These are phyloP conservation scores for Celoporthe dispersa DNA, from an alignment of 2,329 filamentous ascomycete species.

Conservation along the genomic window DNA sequence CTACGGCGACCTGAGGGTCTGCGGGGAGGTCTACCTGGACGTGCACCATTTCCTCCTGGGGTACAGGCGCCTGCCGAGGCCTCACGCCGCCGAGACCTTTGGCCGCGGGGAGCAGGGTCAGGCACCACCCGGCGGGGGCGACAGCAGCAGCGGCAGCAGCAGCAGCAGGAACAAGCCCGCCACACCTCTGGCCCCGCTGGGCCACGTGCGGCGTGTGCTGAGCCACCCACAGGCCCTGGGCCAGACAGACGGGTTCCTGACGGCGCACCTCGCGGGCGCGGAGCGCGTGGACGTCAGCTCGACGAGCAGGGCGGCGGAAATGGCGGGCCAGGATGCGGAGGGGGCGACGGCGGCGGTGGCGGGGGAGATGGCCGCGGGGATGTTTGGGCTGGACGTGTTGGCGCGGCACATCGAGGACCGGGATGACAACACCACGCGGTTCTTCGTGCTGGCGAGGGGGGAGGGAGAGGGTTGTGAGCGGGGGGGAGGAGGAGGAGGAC, in stretches of 20 bases:
- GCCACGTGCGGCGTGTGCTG: constrained; percentile 76
- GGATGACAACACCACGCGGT: constrained; percentile 77
- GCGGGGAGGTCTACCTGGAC: constrained; percentile 82
- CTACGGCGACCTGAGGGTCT: constrained; percentile 74
- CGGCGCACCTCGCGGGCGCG: constrained; percentile 69
- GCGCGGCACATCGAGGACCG: constrained; percentile 73
- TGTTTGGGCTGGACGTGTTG: constrained; percentile 71
- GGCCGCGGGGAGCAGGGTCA: constrained; percentile 21
- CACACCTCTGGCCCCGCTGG: constrained; percentile 55
- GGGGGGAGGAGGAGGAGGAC: constrained; percentile 4
- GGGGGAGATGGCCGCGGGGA: constrained; percentile 71
- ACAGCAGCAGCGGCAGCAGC: constrained; percentile 35
- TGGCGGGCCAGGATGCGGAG: constrained; percentile 64
- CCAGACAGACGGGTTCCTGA: constrained; percentile 81
- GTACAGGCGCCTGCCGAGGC: constrained; percentile 31
- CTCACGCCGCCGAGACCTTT: neutral
- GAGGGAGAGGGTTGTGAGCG: neutral
- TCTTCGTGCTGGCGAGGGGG: constrained; percentile 64
- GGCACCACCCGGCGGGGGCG: constrained; percentile 32
- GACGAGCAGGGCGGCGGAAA: constrained; percentile 82
- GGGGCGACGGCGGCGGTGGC: constrained; percentile 77
- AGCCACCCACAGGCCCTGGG: constrained; percentile 96
- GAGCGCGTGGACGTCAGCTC: constrained; percentile 84
- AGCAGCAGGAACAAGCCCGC: constrained; percentile 35
- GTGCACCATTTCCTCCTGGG: constrained; percentile 89